phyloP scores from a whole-genome alignment of 805 yeast species.

The Candida railenensis region DNA sequence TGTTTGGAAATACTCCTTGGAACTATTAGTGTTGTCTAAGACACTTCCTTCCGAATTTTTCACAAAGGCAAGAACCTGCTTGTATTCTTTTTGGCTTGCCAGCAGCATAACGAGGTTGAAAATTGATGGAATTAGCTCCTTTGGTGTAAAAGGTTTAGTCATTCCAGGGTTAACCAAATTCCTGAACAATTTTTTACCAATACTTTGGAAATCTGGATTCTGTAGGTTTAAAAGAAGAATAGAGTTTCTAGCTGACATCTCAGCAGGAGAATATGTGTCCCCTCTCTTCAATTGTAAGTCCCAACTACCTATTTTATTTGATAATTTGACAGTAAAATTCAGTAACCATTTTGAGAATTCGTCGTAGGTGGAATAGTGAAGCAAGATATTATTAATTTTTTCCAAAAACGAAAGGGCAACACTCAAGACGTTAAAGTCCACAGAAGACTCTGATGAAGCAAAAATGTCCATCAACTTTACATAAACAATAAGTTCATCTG shows the following conservation, averaged over 20 bases:
- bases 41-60: constrained; percentile 49
- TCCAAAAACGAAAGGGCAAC: constrained; percentile 34
- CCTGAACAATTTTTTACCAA: constrained; percentile 46
- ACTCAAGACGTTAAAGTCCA: constrained; percentile 33
- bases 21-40: constrained; percentile 33
- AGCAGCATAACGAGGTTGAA: constrained; percentile 41
- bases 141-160: constrained; percentile 46
- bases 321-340: constrained; percentile 15
- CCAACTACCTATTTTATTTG: constrained; percentile 27
- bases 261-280: constrained; percentile 22
- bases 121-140: constrained; percentile 45
- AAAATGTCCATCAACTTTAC: constrained; percentile 29
- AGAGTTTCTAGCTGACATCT: constrained; percentile 44
- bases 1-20: constrained; percentile 46
- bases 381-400: constrained; percentile 28
- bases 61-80: constrained; percentile 53
- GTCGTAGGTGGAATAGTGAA: constrained; percentile 26
- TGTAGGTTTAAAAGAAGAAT: constrained; percentile 41
- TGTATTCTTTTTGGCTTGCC: constrained; percentile 52
- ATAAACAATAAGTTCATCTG: constrained; percentile 30
- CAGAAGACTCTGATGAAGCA: constrained; percentile 8
- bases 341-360: constrained; percentile 23
- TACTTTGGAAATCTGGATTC: constrained; percentile 21
- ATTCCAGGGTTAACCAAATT: constrained; percentile 52
- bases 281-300: constrained; percentile 12